These are phyloP conservation scores for Tieghemostelium lacteum DNA, from an alignment of 78 protist genomes.

Conservation along the genomic window DNA sequence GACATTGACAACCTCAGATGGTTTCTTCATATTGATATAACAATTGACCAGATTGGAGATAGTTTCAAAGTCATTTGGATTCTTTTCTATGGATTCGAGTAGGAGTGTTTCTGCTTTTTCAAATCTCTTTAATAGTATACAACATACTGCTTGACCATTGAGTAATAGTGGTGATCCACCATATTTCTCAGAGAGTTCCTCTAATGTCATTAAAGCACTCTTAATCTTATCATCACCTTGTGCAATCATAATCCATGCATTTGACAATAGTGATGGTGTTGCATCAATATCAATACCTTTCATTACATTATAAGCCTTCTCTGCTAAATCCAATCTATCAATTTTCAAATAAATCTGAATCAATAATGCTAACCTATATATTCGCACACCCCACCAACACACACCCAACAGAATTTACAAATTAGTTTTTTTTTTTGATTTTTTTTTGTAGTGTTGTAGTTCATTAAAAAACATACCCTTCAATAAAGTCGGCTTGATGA, in stretches of 20 bases:
- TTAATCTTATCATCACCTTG: conserved; percentile 69
- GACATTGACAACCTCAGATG: conserved; percentile 45
- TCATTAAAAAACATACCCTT: conserved; percentile 40
- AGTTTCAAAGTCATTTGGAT: conserved; percentile 58
- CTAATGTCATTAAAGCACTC: conserved; percentile 32
- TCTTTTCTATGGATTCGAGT: conserved; percentile 58
- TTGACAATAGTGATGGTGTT: conserved; percentile 58
- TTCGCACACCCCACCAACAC: not conserved
- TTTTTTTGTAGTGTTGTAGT: not conserved
- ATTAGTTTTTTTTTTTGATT: not conserved
- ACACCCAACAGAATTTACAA: not conserved
- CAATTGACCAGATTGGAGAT: conserved; percentile 58
- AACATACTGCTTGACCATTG: conserved; percentile 66
- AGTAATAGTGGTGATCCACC: conserved; percentile 73
- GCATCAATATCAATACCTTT: conserved; percentile 65
- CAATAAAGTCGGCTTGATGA: conserved; percentile 44
- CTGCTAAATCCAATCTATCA: conserved; percentile 78
- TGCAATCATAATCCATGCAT: conserved; percentile 43
- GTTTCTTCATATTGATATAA: conserved; percentile 73
- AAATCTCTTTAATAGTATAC: conserved; percentile 27
- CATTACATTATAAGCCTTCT: conserved; percentile 54
- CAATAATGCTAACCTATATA: conserved; percentile 46
- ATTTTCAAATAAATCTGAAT: conserved; percentile 75
- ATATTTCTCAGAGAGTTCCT: conserved; percentile 62
- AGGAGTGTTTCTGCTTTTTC: conserved; percentile 70